Evolutionary conservation across 306 rosid species (phyloP).

Genomic region (Vicia faba): DNA sequence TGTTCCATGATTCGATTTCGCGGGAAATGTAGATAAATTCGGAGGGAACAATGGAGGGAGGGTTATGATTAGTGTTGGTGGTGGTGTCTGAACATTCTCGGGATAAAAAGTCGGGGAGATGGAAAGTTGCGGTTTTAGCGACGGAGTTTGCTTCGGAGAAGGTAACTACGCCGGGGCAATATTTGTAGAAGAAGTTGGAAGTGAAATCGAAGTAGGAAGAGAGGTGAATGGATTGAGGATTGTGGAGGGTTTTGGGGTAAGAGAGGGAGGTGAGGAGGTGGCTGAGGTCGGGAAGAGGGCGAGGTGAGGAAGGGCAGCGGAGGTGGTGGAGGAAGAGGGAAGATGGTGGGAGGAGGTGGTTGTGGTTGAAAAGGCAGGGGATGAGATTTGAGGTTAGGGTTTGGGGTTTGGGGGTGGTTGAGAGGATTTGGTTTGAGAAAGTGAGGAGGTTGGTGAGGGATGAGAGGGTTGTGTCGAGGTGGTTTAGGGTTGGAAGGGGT

Average conservation of each 20-base stretch:
- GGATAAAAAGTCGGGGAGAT: slow-evolving; percentile 65
- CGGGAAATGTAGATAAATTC: slow-evolving; percentile 47
- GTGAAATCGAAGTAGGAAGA: slow-evolving; percentile 50
- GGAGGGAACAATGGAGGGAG: slow-evolving; percentile 58
- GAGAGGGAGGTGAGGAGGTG: slow-evolving; percentile 41
- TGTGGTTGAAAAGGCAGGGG: slow-evolving; percentile 55
- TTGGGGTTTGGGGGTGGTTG: slow-evolving; percentile 25
- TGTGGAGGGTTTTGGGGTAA: slow-evolving; percentile 57
- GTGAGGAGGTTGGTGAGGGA: slow-evolving; percentile 55
- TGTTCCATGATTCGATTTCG: slow-evolving; percentile 66
- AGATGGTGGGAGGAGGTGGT: slow-evolving; percentile 60
- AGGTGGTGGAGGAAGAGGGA: slow-evolving; percentile 71
- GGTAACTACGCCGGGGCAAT: slow-evolving; percentile 68
- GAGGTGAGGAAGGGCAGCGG: slow-evolving; percentile 63
- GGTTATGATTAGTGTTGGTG: not conserved
- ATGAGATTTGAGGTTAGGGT: slow-evolving; percentile 40
- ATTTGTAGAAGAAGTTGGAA: slow-evolving; percentile 59
- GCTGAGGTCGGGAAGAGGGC: slow-evolving; percentile 34
- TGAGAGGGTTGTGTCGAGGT: slow-evolving; percentile 38
- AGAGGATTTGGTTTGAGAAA: slow-evolving; percentile 41
- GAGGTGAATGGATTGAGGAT: slow-evolving; percentile 37
- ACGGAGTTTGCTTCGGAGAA: slow-evolving; percentile 40
- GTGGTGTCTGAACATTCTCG: slow-evolving; percentile 40
- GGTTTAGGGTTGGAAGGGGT: not conserved
- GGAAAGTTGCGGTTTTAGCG: slow-evolving; percentile 37